phyloP scores from a whole-genome alignment of 2,329 filamentous ascomycete species.

The Chaetomium sp. region DNA sequence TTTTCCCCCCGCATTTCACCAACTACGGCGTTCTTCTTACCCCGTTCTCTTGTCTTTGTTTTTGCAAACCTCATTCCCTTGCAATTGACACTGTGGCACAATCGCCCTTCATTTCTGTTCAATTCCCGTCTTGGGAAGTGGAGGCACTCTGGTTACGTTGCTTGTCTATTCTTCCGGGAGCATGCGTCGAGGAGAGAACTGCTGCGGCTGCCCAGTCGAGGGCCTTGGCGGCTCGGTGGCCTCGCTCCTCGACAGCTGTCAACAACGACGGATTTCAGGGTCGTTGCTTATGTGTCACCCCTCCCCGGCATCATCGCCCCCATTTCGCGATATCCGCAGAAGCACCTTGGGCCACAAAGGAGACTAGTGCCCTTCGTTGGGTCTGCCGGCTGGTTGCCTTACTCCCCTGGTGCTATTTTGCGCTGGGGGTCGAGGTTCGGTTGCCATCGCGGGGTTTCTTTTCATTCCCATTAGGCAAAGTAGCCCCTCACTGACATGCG shows the following conservation, averaged over 20 bases:
- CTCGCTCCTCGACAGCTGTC: no score
- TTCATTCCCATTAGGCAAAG: constrained; percentile 4
- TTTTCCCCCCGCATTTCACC: background rate
- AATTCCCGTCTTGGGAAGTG: background rate
- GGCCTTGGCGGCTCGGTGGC: no score
- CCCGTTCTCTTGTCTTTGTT: no score
- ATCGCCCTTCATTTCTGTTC: no score
- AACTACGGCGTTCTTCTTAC: no score
- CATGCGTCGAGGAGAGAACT: background rate
- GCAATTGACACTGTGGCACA: no score
- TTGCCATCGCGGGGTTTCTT: constrained; percentile 16
- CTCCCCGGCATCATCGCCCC: no score
- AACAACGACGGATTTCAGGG: no score
- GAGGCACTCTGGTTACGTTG: background rate
- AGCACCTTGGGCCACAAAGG: background rate
- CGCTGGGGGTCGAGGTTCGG: background rate
- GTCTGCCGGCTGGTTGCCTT: constrained; percentile 9
- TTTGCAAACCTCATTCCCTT: no score
- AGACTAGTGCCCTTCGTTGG: constrained; percentile 1
- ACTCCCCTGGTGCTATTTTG: no score
- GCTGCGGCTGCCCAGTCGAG: background rate
- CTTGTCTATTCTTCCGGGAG: background rate
- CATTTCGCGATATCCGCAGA: no score
- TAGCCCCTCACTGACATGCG: constrained; percentile 17
- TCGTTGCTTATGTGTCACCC: no score